Evolutionary conservation across 345 rosid species (phyloP).

Genomic region (Trapa incisa): DNA sequence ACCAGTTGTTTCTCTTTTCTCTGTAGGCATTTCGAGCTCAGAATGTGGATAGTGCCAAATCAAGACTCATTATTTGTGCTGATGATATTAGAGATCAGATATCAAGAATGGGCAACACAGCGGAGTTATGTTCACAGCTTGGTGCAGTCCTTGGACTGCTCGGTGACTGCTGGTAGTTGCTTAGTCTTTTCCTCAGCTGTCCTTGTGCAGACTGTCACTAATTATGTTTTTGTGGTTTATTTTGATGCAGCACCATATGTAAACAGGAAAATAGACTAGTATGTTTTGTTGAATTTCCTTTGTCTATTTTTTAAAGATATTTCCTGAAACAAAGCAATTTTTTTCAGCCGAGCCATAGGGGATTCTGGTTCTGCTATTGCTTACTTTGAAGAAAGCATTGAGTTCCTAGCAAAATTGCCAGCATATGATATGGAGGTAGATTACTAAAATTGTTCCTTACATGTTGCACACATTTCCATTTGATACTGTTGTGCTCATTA

Average conservation of each 20-base stretch:
- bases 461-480: background rate
- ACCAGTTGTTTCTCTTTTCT: background rate
- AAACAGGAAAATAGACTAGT: background rate
- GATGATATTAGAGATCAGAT: slow-evolving; percentile 76
- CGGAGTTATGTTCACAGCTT: slow-evolving; percentile 92
- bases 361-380: slow-evolving; percentile 61
- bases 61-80: slow-evolving; percentile 67
- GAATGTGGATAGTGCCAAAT: slow-evolving; percentile 85
- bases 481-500: slow-evolving; percentile 1
- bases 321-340: slow-evolving; percentile 1
- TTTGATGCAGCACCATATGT: background rate
- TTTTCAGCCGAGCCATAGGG: slow-evolving; percentile 79
- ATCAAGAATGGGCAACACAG: slow-evolving; percentile 50
- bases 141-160: slow-evolving; percentile 99
- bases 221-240: background rate
- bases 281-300: background rate
- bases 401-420: slow-evolving; percentile 61
- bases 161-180: slow-evolving; percentile 85
- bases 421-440: slow-evolving; percentile 69
- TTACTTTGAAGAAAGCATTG: slow-evolving; percentile 84
- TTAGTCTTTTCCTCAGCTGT: slow-evolving; percentile 10
- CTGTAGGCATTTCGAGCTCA: slow-evolving; percentile 70
- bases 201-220: background rate
- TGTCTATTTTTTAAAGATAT: background rate
- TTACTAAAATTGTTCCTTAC: background rate